Conservation (phyloP, 2,329 filamentous ascomycete species). For the Podosphaera xanthii region DNA sequence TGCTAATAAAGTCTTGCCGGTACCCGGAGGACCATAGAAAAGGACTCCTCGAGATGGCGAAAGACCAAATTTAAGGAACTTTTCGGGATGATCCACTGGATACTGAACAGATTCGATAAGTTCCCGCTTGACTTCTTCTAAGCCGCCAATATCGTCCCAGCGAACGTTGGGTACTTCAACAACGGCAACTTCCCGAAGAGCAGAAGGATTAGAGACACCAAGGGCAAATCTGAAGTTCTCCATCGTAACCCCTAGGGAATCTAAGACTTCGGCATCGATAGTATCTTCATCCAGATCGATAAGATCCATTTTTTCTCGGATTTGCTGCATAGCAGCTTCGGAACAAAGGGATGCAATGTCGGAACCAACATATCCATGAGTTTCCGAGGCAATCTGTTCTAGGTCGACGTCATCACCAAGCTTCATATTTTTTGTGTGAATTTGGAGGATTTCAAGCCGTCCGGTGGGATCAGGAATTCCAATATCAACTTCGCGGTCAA, state of each 20-base stretch:
- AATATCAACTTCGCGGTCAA: constrained; percentile 97
- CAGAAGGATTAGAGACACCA: constrained; percentile 93
- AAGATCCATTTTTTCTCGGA: constrained; percentile 99
- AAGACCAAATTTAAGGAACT: constrained; percentile 99
- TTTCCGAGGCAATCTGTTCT: constrained; percentile 89
- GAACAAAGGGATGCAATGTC: constrained; percentile 97
- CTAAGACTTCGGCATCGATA: constrained; percentile 92
- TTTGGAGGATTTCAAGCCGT: constrained; percentile 94
- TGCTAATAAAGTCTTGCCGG: constrained; percentile 98
- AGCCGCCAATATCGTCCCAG: constrained; percentile 98
- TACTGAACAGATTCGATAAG: constrained; percentile 98
- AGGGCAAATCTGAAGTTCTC: constrained; percentile 99
- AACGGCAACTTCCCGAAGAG: constrained; percentile 92
- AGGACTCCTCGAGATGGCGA: constrained; percentile 94
- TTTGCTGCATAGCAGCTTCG: constrained; percentile 98
- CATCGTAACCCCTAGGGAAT: constrained; percentile 96
- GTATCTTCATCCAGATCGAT: constrained; percentile 98
- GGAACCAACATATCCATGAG: constrained; percentile 95
- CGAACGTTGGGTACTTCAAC: constrained; percentile 98
- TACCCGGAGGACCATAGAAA: constrained; percentile 97
- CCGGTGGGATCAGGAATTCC: constrained; percentile 94
- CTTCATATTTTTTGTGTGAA: constrained; percentile 99
- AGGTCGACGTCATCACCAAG: constrained; percentile 89
- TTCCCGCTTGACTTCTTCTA: constrained; percentile 96
- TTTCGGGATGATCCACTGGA: constrained; percentile 96